Percentiles rank a stretch among this genome's conserved stretches.
These are phyloP conservation scores for Trifolium pratense DNA, from an alignment of 306 rosid species.

Conservation along the genomic window DNA sequence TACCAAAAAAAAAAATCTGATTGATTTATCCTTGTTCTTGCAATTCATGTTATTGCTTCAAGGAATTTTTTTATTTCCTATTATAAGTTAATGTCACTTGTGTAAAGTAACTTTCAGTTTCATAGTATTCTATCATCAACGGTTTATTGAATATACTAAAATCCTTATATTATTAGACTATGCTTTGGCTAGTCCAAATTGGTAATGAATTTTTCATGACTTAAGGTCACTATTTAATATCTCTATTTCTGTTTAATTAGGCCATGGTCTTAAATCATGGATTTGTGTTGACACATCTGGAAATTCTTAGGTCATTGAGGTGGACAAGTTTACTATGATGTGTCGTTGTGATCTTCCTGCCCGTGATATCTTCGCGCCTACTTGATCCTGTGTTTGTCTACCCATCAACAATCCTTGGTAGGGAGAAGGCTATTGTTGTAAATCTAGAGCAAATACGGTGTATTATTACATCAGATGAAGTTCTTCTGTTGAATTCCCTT, in stretches of 20 bases:
- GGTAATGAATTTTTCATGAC: too few relatives aligned
- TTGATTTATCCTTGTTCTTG: too few relatives aligned
- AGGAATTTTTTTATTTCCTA: too few relatives aligned
- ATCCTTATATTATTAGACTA: too few relatives aligned
- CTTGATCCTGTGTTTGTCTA: slow-evolving; percentile 96
- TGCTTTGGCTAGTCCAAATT: too few relatives aligned
- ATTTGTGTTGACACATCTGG: slow-evolving; percentile 89
- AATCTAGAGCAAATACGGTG: slow-evolving; percentile 97
- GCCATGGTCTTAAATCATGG: slow-evolving; percentile 96
- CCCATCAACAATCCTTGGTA: slow-evolving; percentile 95
- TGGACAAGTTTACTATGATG: slow-evolving; percentile 99
- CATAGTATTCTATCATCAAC: too few relatives aligned
- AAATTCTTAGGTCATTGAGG: slow-evolving; percentile 84
- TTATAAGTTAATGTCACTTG: too few relatives aligned
- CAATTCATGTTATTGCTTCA: too few relatives aligned
- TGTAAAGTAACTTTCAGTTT: too few relatives aligned
- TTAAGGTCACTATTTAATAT: too few relatives aligned
- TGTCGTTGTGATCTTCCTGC: slow-evolving; percentile 99
- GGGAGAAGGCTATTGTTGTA: slow-evolving; percentile 98
- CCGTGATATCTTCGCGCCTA: slow-evolving; percentile 89
- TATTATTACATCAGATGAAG: slow-evolving; percentile 97
- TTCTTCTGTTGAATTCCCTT: slow-evolving; percentile 87
- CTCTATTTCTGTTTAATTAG: slow-evolving; percentile 17
- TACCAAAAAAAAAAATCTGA: too few relatives aligned
- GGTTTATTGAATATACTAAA: too few relatives aligned